Percentiles rank a stretch among this genome's conserved stretches.
phyloP scores from a whole-genome alignment of 78 protist species.

The Emiliania huxleyi region DNA sequence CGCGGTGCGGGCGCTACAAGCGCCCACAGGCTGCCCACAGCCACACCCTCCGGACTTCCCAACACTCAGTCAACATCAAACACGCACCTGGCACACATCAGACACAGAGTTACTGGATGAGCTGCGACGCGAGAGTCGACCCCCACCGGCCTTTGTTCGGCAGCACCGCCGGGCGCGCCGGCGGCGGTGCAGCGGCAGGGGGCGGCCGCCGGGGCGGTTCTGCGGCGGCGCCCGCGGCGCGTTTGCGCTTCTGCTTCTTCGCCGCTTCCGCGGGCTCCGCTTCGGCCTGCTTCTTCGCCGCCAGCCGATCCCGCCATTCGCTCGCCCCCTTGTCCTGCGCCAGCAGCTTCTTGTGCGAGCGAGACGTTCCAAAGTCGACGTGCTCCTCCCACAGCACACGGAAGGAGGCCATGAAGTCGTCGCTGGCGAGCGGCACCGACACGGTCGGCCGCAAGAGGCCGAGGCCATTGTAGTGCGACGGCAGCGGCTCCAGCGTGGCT shows the following conservation, averaged over 20 bases:
- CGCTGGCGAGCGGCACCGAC: background rate
- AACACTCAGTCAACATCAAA: too few species aligned
- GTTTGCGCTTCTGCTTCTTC: background rate
- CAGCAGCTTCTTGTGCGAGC: constrained; percentile 9
- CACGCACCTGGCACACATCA: too few species aligned
- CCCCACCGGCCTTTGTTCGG: background rate
- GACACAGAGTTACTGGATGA: too few species aligned
- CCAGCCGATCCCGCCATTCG: background rate
- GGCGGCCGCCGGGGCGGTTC: background rate
- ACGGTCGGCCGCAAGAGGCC: background rate
- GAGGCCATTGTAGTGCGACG: background rate
- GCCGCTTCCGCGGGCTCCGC: background rate
- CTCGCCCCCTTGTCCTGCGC: background rate
- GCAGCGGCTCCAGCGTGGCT: background rate
- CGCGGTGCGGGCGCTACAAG: too few species aligned
- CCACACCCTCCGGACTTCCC: too few species aligned
- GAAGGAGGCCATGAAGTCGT: background rate
- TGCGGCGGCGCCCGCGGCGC: background rate
- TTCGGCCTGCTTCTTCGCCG: background rate
- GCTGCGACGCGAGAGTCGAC: background rate
- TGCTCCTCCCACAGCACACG: background rate
- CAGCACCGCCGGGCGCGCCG: background rate
- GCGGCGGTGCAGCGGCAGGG: background rate
- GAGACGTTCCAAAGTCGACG: constrained; percentile 6
- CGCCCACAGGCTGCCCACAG: too few species aligned